phyloP scores from a whole-genome alignment of 202 grass and related monocot genomes.

The Schoenoplectus triqueter region DNA sequence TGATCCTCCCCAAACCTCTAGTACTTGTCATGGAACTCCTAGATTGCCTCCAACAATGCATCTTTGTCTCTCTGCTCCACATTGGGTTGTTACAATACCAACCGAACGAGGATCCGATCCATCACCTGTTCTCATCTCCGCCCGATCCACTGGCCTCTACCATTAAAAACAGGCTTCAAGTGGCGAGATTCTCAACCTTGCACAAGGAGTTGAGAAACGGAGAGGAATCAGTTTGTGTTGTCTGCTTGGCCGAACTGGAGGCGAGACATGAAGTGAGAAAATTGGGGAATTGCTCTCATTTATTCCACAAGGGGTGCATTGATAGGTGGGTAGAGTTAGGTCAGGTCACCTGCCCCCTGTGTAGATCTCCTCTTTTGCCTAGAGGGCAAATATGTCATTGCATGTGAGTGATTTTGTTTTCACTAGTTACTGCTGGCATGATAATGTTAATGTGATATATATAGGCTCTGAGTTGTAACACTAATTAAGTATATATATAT shows the following conservation, averaged over 20 bases:
- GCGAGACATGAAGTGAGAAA: conserved; percentile 40
- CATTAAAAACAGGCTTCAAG: conserved; percentile 21
- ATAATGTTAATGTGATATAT: no score
- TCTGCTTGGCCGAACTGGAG: conserved; percentile 45
- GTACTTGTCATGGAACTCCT: conserved; percentile 36
- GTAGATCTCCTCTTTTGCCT: conserved; percentile 36
- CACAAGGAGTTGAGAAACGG: neutral
- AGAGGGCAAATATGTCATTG: neutral
- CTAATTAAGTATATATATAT: no score
- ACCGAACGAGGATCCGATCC: no score
- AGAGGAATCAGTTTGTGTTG: conserved; percentile 23
- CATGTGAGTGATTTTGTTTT: no score
- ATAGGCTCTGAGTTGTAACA: no score
- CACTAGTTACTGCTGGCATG: no score
- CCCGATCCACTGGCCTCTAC: neutral
- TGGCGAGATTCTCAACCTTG: conserved; percentile 25
- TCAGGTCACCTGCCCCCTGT: conserved; percentile 44
- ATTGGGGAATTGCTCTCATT: conserved; percentile 46
- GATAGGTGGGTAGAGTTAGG: conserved; percentile 54
- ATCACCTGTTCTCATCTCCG: no score
- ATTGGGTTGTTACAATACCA: conserved; percentile 8
- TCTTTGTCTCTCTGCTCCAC: conserved; percentile 25
- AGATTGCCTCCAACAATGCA: conserved; percentile 17
- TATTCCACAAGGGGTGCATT: conserved; percentile 47
- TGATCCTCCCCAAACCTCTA: conserved; percentile 47